Conservation (phyloP, 2,329 filamentous ascomycete genomes). For the Stemphylium beticola region DNA sequence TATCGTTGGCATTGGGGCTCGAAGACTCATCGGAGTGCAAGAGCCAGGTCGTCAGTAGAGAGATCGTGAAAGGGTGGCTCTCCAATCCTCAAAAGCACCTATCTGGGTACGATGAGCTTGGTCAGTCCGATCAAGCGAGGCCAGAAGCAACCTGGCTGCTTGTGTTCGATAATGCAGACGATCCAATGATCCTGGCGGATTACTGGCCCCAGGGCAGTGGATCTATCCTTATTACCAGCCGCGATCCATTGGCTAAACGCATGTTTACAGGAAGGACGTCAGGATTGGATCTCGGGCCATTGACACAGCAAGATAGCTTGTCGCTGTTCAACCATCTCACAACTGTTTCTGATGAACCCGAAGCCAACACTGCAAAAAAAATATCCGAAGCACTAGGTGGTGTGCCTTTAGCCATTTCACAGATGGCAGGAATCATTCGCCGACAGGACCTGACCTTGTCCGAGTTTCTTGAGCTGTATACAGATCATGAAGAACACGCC, state of each 20-base stretch:
- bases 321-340: conserved; percentile 8
- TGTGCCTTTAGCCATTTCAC: conserved; percentile 24
- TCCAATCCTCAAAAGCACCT: conserved; percentile 10
- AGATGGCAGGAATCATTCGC: conserved; percentile 26
- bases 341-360: neutral
- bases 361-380: neutral
- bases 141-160: conserved; percentile 18
- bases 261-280: neutral
- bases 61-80: conserved; percentile 21
- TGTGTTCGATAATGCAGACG: conserved; percentile 22
- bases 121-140: conserved; percentile 1
- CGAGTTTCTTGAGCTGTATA: conserved; percentile 16
- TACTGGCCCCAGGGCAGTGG: conserved; percentile 18
- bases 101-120: conserved; percentile 1
- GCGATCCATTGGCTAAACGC: too few species aligned
- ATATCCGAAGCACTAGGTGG: conserved; percentile 16
- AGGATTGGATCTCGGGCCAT: conserved; percentile 12
- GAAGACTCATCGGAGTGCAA: conserved; percentile 1
- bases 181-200: conserved; percentile 10
- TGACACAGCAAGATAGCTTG: conserved; percentile 6
- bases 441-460: conserved; percentile 10
- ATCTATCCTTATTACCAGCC: too few species aligned
- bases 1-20: too few species aligned
- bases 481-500: conserved; percentile 6
- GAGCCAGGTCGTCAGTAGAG: conserved; percentile 12